Base-by-base conservation (phyloP, 2,329 filamentous ascomycete genomes). In the Alternaria triticimaculans region DNA sequence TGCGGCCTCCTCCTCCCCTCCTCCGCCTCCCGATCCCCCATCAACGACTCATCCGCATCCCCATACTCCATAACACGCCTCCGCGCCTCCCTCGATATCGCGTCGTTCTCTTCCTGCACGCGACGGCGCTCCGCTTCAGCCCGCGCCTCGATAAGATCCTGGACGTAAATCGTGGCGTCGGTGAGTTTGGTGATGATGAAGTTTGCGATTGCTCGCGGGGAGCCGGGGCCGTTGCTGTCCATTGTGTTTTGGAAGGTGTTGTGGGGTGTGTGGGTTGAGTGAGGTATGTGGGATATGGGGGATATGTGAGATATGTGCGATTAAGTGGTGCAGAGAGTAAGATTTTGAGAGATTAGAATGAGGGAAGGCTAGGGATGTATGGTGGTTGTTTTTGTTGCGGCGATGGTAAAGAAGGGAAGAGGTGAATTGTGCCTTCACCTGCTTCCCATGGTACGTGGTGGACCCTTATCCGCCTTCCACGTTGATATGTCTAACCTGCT, bases 341-440 rank as follows among this genome's bases (percentile, higher is more conserved):
- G 45, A 7, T 14, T 33, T 33, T 14, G 28, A n/a, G 9, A 9
- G 5, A 4, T 5, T 4, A 10, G 14, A 25, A 15, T n/a, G 3
- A n/a, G 44, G 4, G 5, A 5, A 0, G 5, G 0, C 0, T 6
- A 4, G 1, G 2, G 6, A 15, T 5, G 2, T 48, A 6, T 25
- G 15, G 9, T 28, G 5, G 23, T 3, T 4, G n/a, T 0, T 45
- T 45, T 45, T 20, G 5, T 41, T 18, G 18, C 18, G 9, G 3
- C 7, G 28, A 28, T 1, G 5, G 48, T 12, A 5, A 20, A 9
- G 12, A n/a, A n/a, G n/a, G n/a, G n/a, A 6, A 1, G 12, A 50
- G 26, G 48, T 50, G 48, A 50, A 33, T 20, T 18, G 12, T 15
- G 7, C 8, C 20, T 37, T 21, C 12, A 33, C 6, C 18, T 23